Evolutionary conservation across 352 stramenopile genomes (phyloP).

Genomic region (Phytophthora litchii): DNA sequence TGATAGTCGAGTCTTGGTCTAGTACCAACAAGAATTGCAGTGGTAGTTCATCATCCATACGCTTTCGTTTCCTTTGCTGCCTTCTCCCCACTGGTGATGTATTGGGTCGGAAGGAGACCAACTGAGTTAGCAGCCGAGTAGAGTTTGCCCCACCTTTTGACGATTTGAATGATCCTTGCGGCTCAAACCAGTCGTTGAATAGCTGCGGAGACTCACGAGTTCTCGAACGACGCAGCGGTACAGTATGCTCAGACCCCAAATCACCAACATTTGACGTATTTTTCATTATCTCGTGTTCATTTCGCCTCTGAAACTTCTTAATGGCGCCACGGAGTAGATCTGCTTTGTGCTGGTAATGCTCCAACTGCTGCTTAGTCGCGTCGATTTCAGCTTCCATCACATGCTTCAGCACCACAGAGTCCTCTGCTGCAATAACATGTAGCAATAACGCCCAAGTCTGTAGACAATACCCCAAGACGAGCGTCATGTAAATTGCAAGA

Average conservation of each 20-base stretch:
- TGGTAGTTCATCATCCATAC: conserved; percentile 6
- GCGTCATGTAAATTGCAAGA: conserved; percentile 9
- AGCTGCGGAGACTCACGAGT: conserved; percentile 16
- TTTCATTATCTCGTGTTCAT: background rate
- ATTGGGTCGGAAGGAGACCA: conserved; percentile 34
- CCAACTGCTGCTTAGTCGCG: conserved; percentile 22
- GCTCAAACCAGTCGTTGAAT: conserved; percentile 38
- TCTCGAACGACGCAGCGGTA: background rate
- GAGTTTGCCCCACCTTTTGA: background rate
- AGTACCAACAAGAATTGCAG: conserved; percentile 40
- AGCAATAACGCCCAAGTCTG: background rate
- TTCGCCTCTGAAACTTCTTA: conserved; percentile 5
- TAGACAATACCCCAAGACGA: conserved; percentile 6
- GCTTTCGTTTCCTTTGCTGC: conserved; percentile 19
- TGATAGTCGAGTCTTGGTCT: conserved; percentile 25
- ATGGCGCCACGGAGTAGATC: conserved; percentile 13
- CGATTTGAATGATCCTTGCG: conserved; percentile 5
- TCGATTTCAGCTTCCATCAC: conserved; percentile 29
- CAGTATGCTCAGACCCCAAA: background rate
- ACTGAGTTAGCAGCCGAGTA: conserved; percentile 8
- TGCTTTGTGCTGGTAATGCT: conserved; percentile 30
- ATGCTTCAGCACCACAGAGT: background rate
- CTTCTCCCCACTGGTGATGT: conserved; percentile 15
- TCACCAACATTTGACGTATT: background rate
- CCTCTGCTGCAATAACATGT: background rate